Conservation (phyloP, 148 eudicot species). For the Beta vulgaris region DNA sequence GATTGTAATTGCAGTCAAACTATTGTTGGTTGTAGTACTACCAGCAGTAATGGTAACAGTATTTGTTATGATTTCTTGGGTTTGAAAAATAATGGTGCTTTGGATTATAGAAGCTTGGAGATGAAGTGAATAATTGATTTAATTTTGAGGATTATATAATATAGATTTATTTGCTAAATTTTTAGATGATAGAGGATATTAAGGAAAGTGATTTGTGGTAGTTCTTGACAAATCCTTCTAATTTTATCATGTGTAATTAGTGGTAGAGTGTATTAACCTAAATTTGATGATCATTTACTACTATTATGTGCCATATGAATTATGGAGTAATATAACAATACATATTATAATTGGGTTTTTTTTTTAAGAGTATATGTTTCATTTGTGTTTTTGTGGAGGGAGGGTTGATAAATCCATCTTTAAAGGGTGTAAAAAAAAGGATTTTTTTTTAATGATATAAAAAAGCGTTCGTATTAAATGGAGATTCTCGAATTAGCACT, state of each 20-base stretch:
- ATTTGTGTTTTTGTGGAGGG: too few species aligned
- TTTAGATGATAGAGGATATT: not conserved
- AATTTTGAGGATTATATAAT: not conserved
- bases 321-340: not conserved
- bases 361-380: constrained; percentile 10
- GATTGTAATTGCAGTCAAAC: constrained; percentile 53
- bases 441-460: too few species aligned
- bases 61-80: constrained; percentile 73
- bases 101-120: constrained; percentile 78
- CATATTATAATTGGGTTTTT: constrained; percentile 21
- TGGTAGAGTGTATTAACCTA: constrained; percentile 15
- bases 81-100: constrained; percentile 48
- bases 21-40: constrained; percentile 24
- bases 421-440: too few species aligned
- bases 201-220: constrained; percentile 8
- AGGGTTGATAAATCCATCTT: too few species aligned
- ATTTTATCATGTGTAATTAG: constrained; percentile 26
- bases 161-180: not conserved
- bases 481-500: too few species aligned
- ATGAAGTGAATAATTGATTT: constrained; percentile 46
- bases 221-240: constrained; percentile 19
- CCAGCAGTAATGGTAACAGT: constrained; percentile 31
- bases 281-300: constrained; percentile 13
- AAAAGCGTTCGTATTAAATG: too few species aligned
- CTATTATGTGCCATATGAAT: too few species aligned